phyloP scores from a whole-genome alignment of 352 stramenopile species.

The Globisporangium uncinulatum region DNA sequence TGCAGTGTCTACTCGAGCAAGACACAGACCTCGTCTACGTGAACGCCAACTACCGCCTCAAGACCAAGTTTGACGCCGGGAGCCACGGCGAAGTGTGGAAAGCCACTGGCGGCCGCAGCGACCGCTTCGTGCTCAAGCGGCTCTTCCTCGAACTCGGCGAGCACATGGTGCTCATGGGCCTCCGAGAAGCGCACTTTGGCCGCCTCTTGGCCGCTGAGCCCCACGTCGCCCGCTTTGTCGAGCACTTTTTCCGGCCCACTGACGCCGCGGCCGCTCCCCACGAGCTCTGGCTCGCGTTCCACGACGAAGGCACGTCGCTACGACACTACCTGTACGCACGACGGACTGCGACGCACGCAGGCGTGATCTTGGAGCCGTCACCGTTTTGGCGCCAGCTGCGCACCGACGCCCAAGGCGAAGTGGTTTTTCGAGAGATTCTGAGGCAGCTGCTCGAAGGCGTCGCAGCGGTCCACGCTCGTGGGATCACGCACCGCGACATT shows the following conservation, averaged over 20 bases:
- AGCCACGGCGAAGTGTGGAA: constrained; percentile 83
- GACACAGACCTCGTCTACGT: constrained; percentile 62
- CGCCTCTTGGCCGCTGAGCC: constrained; percentile 31
- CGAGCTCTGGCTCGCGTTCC: constrained; percentile 89
- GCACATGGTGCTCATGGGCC: constrained; percentile 76
- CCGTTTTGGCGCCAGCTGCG: constrained; percentile 76
- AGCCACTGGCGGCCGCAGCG: constrained; percentile 22
- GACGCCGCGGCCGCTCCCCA: constrained; percentile 10
- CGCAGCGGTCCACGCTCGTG: constrained; percentile 81
- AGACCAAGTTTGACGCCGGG: constrained; percentile 77
- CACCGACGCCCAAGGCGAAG: constrained; percentile 38
- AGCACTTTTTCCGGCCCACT: constrained; percentile 85
- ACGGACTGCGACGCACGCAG: constrained; percentile 30
- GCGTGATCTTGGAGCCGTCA: constrained; percentile 66
- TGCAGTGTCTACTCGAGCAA: constrained; percentile 42
- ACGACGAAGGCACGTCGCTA: constrained; percentile 85
- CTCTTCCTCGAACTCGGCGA: too few species aligned
- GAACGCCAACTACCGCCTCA: constrained; percentile 68
- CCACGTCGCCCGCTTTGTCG: constrained; percentile 81
- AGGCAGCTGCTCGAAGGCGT: constrained; percentile 91
- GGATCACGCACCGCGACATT: constrained; percentile 90
- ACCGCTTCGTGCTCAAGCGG: too few species aligned
- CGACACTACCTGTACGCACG: constrained; percentile 84
- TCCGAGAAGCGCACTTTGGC: constrained; percentile 85
- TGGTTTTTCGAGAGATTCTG: constrained; percentile 88